Conservation (phyloP, 2,329 filamentous ascomycete genomes). For the Hypoxylon sp. region DNA sequence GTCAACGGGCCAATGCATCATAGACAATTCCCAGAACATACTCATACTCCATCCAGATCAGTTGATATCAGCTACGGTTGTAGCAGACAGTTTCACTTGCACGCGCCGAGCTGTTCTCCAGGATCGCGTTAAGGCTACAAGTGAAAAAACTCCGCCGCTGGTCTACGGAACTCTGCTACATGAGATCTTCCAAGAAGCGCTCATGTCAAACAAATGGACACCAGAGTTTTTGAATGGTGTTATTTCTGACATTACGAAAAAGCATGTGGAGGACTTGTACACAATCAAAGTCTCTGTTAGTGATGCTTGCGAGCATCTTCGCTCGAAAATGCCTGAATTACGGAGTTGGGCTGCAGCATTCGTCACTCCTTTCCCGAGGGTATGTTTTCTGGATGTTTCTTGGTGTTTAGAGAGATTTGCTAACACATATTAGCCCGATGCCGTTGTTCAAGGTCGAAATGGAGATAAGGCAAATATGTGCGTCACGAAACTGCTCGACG, state of each 20-base stretch:
- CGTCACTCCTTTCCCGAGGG: conserved; percentile 78
- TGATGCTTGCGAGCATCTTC: conserved; percentile 83
- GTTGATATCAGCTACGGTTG: conserved; percentile 92
- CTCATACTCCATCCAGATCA: conserved; percentile 95
- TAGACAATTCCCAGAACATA: conserved; percentile 87
- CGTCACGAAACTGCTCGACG: conserved; percentile 92
- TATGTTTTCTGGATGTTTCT: conserved; percentile 55
- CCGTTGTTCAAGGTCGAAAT: conserved; percentile 83
- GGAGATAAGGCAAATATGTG: conserved; percentile 84
- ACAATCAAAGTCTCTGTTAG: conserved; percentile 82
- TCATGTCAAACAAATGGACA: conserved; percentile 88
- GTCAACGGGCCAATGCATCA: conserved; percentile 77
- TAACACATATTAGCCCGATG: conserved; percentile 67
- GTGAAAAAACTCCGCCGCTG: conserved; percentile 82
- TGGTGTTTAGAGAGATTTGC: conserved; percentile 49
- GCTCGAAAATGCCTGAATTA: conserved; percentile 85
- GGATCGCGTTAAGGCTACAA: conserved; percentile 93
- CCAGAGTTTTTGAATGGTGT: conserved; percentile 73
- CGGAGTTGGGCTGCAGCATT: conserved; percentile 88
- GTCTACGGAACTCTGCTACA: conserved; percentile 95
- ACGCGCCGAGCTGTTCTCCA: conserved; percentile 92
- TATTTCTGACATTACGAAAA: conserved; percentile 78
- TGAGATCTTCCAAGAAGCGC: conserved; percentile 92
- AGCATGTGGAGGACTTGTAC: conserved; percentile 90
- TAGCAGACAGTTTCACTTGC: conserved; percentile 96